A percentile compares a stretch with the other conserved stretches of the same genome.
phyloP scores from a whole-genome alignment of 2,329 filamentous ascomycete species.

The Knufia fluminis region DNA sequence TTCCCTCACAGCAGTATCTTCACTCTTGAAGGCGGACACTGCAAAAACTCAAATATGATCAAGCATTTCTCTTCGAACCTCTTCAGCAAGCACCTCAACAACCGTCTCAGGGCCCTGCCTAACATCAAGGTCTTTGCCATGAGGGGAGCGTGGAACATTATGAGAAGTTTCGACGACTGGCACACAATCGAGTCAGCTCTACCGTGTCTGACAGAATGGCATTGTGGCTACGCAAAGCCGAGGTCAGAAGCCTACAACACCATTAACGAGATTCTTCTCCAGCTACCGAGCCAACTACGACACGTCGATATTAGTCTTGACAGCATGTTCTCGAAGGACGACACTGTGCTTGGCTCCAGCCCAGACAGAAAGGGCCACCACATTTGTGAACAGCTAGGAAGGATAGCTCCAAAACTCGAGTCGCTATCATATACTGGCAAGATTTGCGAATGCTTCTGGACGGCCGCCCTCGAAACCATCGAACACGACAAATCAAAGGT shows the following conservation, averaged over 20 bases:
- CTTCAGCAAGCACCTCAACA: slow-evolving; percentile 31
- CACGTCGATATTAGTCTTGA: slow-evolving; percentile 61
- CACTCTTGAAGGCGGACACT: slow-evolving; percentile 67
- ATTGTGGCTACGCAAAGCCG: slow-evolving; percentile 54
- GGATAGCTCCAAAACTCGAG: slow-evolving; percentile 52
- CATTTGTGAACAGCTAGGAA: slow-evolving; percentile 56
- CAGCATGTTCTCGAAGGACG: slow-evolving; percentile 59
- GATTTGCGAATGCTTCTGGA: slow-evolving; percentile 61
- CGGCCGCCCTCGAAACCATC: slow-evolving; percentile 43
- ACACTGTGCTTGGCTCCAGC: slow-evolving; percentile 31
- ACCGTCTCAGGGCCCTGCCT: slow-evolving; percentile 29
- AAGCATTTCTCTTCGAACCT: slow-evolving; percentile 41
- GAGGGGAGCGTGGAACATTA: slow-evolving; percentile 69
- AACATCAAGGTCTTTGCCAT: slow-evolving; percentile 60
- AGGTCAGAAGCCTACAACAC: slow-evolving; percentile 66
- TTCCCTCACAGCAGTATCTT: slow-evolving; percentile 56
- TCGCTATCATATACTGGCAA: slow-evolving; percentile 64
- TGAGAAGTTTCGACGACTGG: slow-evolving; percentile 56
- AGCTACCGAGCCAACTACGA: slow-evolving; percentile 49
- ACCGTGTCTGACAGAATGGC: slow-evolving; percentile 52
- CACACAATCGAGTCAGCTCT: slow-evolving; percentile 51
- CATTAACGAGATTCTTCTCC: slow-evolving; percentile 54
- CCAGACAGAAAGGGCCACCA: slow-evolving; percentile 34
- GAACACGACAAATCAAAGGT: slow-evolving; percentile 35
- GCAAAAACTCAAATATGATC: slow-evolving; percentile 64